Percentiles rank a stretch among this genome's conserved stretches.
These are phyloP conservation scores for Ustilago vetiveriae DNA, from an alignment of 1,284 basidiomycete genomes.

Conservation along the genomic window DNA sequence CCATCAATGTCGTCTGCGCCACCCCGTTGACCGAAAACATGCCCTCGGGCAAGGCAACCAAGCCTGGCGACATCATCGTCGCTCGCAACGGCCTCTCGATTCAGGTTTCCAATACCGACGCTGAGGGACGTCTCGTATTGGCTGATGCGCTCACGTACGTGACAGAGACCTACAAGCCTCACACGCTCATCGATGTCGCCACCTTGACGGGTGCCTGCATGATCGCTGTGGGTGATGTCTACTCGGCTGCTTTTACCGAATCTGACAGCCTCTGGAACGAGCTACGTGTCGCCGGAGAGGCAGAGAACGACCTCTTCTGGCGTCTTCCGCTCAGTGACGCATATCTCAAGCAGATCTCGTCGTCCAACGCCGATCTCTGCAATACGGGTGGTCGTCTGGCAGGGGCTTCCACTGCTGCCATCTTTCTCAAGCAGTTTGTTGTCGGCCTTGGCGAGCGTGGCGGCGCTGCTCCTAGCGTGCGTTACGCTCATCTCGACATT, in stretches of 20 bases:
- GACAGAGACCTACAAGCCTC: conserved; percentile 80
- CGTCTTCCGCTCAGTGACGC: conserved; percentile 75
- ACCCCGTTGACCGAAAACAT: conserved; percentile 83
- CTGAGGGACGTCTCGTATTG: conserved; percentile 81
- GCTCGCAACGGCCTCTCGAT: conserved; percentile 89
- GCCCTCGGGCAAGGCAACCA: conserved; percentile 77
- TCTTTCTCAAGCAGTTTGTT: conserved; percentile 82
- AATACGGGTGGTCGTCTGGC: conserved; percentile 79
- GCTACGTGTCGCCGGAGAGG: conserved; percentile 78
- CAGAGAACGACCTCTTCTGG: conserved; percentile 70
- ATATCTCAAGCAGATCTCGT: conserved; percentile 79
- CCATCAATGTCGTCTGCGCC: conserved; percentile 79
- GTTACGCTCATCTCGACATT: conserved; percentile 73
- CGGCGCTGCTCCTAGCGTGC: conserved; percentile 42
- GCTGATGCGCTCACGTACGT: conserved; percentile 85
- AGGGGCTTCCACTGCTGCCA: conserved; percentile 82
- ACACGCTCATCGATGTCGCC: conserved; percentile 84
- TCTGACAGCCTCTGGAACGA: conserved; percentile 73
- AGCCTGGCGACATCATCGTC: conserved; percentile 82
- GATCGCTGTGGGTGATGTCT: conserved; percentile 74
- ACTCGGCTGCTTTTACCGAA: conserved; percentile 79
- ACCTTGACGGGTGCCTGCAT: conserved; percentile 75
- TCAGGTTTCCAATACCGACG: conserved; percentile 88
- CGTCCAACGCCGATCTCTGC: conserved; percentile 82
- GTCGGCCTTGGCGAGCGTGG: conserved; percentile 63